Evolutionary conservation across 768 basidiomycete genomes (phyloP), one percentile per base, ranked within the genome.

Genomic region (Omphalotus guepiniiformis): DNA sequence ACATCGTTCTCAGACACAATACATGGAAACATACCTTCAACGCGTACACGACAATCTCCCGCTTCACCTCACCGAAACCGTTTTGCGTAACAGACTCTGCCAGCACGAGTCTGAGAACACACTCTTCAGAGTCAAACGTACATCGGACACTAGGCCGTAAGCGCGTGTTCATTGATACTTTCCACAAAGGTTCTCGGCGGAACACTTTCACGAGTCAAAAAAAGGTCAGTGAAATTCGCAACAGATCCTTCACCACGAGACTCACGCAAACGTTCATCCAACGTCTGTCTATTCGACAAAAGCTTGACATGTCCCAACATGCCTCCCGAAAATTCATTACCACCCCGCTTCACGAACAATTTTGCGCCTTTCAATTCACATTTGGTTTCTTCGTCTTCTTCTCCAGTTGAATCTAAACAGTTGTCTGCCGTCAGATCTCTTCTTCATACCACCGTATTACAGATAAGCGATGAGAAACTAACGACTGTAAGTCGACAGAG

Each of bases 181-280:
- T 79, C 71, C 80, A 79, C 23, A 86, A 62, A 0, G 82, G 84
- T 52, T 85, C 84, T 4, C 84, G 79, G 6, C 83, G 78, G 64
- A 87, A 85, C 12, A 85, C 84, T 84, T 34, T 7, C 59, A 57
- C 37, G 48, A 52, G 55, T 5, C 28, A n/a, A 32, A 35, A 39
- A 39, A 39, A 11, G 37, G 30, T 32, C n/a, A 32, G n/a, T n/a
- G n/a, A 32, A 32, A 32, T n/a, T 8, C 30, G 9, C 9, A 32
- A 32, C 8, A 39, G 8, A 39, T 39, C 19, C 2, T 2, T 19
- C 38, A 9, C 19, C 12, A 21, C 18, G 19, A 44, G n/a, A 70
- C 75, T 64, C 53, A 80, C 79, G 60, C 26, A 81, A 47, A 15
- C 79, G 68, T 52, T 77, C 70, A n/a, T 68, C 63, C 19, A 60